Evolutionary conservation across 2,329 filamentous ascomycete genomes (phyloP).

Genomic region (Colletotrichum endophyticum): DNA sequence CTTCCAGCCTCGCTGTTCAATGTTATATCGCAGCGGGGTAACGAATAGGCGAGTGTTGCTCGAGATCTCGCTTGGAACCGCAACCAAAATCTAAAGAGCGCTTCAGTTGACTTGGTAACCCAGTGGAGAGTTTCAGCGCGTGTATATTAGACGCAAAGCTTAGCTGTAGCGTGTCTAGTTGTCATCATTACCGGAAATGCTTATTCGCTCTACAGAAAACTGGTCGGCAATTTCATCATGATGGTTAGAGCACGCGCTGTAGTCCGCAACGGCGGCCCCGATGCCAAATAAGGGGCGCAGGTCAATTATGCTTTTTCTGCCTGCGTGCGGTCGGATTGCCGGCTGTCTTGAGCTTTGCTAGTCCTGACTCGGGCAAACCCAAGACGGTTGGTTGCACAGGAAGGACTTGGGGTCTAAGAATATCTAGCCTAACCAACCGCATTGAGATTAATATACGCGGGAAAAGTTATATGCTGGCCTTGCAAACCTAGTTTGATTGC

Average conservation of each 20-base stretch:
- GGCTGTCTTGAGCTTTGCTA: neutral
- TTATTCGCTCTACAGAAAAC: neutral
- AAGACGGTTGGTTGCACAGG: neutral
- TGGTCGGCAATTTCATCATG: too few species aligned
- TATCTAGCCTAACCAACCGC: neutral
- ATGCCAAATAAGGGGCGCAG: neutral
- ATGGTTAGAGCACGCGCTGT: neutral
- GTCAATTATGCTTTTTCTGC: neutral
- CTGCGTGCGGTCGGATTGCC: neutral
- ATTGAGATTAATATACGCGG: neutral
- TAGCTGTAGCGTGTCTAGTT: neutral
- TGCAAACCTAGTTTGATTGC: neutral
- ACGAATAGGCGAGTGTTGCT: neutral
- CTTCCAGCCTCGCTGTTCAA: neutral
- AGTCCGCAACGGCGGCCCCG: neutral
- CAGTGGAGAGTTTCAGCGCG: neutral
- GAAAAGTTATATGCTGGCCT: neutral
- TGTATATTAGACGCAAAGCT: neutral
- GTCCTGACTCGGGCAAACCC: neutral
- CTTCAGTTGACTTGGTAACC: neutral
- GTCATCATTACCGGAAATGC: neutral
- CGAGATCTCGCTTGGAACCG: neutral
- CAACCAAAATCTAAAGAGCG: neutral
- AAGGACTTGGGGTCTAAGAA: neutral
- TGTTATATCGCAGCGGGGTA: rapidly evolving